Evolutionary conservation across 305 asterid species (phyloP), one percentile per base, ranked within the genome.

Genomic region (Solanum aculeatissimum): DNA sequence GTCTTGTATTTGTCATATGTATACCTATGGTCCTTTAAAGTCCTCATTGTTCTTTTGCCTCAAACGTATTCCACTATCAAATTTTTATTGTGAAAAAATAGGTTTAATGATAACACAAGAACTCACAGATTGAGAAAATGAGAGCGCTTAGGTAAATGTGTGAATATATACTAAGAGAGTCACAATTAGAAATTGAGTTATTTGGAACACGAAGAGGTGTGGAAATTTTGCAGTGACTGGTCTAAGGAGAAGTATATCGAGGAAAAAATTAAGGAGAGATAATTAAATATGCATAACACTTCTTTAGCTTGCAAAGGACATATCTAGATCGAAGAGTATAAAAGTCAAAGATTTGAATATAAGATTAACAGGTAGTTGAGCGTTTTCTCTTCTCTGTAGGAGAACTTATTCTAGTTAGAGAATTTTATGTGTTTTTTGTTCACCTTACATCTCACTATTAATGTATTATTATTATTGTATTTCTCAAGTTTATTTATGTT

Each of bases 341-440:
- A 3, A 0, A 7, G 7, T 65, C 12, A 16, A 15, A 0, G 7
- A 65, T 29, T 29, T 15, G 7, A 2, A 6, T 29, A 65, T 4
- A 29, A 29, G 19, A 4, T 65, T 29, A 29, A 9, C 0, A 14
- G 54, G n/a, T 14, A 63, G 21, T 63, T 14, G n/a, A 15, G 6
- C 2, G 2, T 13, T 63, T 63, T 25, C 5, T 6, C 40, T 63
- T 0, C 0, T 63, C 2, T 0, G 11, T 27, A 0, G n/a, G 19
- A 63, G n/a, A 63, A 9, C n/a, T 63, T 63, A 13, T 27, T 63
- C 0, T 13, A 63, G 19, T 27, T 27, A 63, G n/a, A 4, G 0
- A 2, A 11, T 60, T 21, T 2, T 58, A 58, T 58, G 0, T 11
- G 0, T 58, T 58, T 58, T 60, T 7, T 60, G 16, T 60, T 60